Base-by-base conservation (phyloP, 2,329 filamentous ascomycete genomes). In the Curvularia eragrostidis region DNA sequence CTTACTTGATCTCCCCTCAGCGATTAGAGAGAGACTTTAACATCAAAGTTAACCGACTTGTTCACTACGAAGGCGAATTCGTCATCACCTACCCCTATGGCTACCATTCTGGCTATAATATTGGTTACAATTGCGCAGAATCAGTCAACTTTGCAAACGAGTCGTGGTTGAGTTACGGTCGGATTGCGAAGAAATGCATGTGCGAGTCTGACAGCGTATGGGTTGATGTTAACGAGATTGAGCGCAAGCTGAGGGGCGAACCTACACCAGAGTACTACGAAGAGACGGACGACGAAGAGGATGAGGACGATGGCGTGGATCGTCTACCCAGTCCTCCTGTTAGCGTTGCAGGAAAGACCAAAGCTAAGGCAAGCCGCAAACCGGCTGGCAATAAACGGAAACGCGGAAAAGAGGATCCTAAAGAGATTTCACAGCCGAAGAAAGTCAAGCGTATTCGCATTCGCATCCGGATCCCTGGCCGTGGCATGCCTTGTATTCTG, bases 81-180 rank as follows among this genome's bases (percentile, higher is more conserved):
- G 93, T 99, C 61, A 96, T 99, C 64, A 99, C 95, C 0, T 99
- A 97, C 74, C 95, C 95, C 0, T 99, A 98, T 70, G 95, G 95
- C 21, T 99, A 99, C 75, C 95, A 99, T 74, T 99, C 95, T 5
- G 95, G 95, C 4, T 99, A 96, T 77, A 99, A 99, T 69, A 82
- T 99, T 36, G 95, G 96, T 15, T 99, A 99, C 81, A 99, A 99
- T 75, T 99, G 95, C 77, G 95, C 95, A 26, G 95, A 99, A 75
- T 97, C 95, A 7, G 95, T 99, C 79, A 99, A 99, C 75, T 99
- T 99, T 76, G 95, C 94, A 5, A 88, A 96, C 8, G 93, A 97
- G 66, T 90, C 91, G 28, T 99, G 95, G 95, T 80, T 99, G 44
- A 90, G 96, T 49, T 97, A 95, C 82, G 95, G 93, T 21, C 91